Evolutionary conservation across 2,329 filamentous ascomycete species (phyloP).

Genomic region (Cordyceps pruinosa): DNA sequence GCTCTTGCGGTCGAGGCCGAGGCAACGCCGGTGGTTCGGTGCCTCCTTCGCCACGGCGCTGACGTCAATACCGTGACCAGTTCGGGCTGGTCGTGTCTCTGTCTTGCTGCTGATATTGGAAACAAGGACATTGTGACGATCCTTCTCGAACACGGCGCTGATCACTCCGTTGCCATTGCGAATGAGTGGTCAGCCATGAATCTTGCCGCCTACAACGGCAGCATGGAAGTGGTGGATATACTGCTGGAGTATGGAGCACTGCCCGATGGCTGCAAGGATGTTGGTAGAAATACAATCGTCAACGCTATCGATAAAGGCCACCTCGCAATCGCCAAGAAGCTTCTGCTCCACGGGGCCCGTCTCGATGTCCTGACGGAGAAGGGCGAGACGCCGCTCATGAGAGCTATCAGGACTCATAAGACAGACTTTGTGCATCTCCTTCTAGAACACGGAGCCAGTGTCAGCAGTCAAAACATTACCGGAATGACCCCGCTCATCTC

Average conservation of each 20-base stretch:
- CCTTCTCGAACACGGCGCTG: constrained; percentile 21
- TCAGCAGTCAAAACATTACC: not conserved
- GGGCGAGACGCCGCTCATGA: constrained; percentile 9
- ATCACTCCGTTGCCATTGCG: constrained; percentile 19
- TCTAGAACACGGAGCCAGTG: not conserved
- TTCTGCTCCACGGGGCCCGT: not conserved
- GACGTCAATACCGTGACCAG: constrained; percentile 21
- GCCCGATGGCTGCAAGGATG: not conserved
- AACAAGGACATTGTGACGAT: constrained; percentile 3
- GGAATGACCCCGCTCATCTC: not conserved
- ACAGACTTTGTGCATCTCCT: constrained; percentile 2
- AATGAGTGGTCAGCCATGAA: constrained; percentile 19
- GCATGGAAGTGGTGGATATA: not conserved
- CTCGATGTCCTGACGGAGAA: not conserved
- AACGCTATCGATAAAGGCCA: constrained; percentile 17
- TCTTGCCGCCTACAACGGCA: constrained; percentile 21
- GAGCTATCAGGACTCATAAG: not conserved
- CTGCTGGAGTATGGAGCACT: not conserved
- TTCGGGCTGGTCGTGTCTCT: constrained; percentile 18
- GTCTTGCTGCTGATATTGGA: constrained; percentile 22
- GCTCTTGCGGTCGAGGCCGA: constrained; percentile 10
- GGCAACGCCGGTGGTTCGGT: not conserved
- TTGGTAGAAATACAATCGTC: not conserved
- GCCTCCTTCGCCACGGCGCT: constrained; percentile 19
- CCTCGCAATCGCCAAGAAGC: not conserved